phyloP scores from a whole-genome alignment of 352 stramenopile species.

The Pythium dissimile region DNA sequence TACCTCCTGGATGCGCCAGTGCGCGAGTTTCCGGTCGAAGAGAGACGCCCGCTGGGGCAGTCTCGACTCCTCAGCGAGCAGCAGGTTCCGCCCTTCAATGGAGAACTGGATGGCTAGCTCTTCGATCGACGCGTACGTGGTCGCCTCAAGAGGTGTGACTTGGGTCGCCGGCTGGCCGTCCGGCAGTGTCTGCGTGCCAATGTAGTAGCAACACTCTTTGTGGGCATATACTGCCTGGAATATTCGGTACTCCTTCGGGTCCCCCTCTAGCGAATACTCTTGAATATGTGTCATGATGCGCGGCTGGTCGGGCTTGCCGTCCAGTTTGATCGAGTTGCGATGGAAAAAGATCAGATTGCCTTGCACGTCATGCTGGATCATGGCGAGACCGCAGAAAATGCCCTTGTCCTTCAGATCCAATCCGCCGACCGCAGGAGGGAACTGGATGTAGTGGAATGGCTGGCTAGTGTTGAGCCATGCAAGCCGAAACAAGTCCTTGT shows the following conservation, averaged over 20 bases:
- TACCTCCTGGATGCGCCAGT: conserved; percentile 48
- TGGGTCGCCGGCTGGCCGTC: conserved; percentile 68
- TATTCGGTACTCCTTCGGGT: conserved; percentile 76
- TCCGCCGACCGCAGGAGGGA: conserved; percentile 69
- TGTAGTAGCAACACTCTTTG: conserved; percentile 87
- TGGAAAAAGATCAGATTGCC: conserved; percentile 86
- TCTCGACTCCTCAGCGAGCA: conserved; percentile 42
- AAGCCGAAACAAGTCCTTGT: conserved; percentile 85
- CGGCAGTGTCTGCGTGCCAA: conserved; percentile 58
- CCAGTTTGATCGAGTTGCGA: conserved; percentile 83
- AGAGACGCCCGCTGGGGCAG: conserved; percentile 9
- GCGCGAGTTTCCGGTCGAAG: conserved; percentile 11
- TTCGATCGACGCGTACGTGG: conserved; percentile 73
- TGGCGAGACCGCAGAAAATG: conserved; percentile 79
- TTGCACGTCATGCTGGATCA: conserved; percentile 86
- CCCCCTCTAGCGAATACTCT: conserved; percentile 65
- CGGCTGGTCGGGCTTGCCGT: conserved; percentile 60
- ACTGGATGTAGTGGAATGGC: conserved; percentile 76
- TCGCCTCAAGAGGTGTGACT: conserved; percentile 63
- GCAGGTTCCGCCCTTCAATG: conserved; percentile 54
- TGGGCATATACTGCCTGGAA: conserved; percentile 77
- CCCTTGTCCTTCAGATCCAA: conserved; percentile 65
- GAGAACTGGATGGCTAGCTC: conserved; percentile 80
- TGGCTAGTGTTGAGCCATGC: conserved; percentile 77
- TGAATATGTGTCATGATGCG: conserved; percentile 82